Percentiles rank a stretch among this genome's conserved stretches.
phyloP scores from a whole-genome alignment of 805 yeast genomes.

The Monosporozyma aerobia region DNA sequence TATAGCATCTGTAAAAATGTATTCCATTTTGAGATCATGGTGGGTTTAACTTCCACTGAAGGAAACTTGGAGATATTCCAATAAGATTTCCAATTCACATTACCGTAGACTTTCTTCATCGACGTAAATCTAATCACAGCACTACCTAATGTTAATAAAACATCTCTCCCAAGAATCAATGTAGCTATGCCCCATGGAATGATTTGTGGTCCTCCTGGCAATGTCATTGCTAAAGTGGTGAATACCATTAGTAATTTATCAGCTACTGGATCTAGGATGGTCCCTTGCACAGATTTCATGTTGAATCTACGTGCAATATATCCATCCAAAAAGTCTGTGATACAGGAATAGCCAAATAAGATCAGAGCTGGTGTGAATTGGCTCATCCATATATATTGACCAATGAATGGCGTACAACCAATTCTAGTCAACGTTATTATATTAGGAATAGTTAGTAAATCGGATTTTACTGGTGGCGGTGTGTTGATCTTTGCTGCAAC shows the following conservation, averaged over 20 bases:
- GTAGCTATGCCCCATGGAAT: conserved; percentile 65
- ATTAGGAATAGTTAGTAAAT: conserved; percentile 51
- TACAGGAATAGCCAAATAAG: conserved; percentile 73
- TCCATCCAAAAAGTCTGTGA: conserved; percentile 91
- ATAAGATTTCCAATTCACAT: conserved; percentile 49
- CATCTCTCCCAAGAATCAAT: conserved; percentile 78
- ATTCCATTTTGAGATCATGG: conserved; percentile 74
- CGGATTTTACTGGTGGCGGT: neutral
- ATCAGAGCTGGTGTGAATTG: conserved; percentile 57
- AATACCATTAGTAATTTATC: conserved; percentile 86
- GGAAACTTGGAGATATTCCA: conserved; percentile 64
- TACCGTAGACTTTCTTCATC: conserved; percentile 14
- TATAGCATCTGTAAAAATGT: conserved; percentile 91
- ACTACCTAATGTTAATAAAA: conserved; percentile 62
- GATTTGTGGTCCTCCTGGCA: conserved; percentile 37
- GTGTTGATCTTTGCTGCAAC: neutral
- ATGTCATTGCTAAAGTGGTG: conserved; percentile 68
- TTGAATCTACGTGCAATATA: conserved; percentile 75
- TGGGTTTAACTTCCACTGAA: conserved; percentile 86
- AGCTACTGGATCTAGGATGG: conserved; percentile 90
- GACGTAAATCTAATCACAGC: conserved; percentile 63
- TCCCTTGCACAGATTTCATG: conserved; percentile 73
- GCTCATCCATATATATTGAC: conserved; percentile 61
- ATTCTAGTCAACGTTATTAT: conserved; percentile 72
- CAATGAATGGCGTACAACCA: conserved; percentile 75